Base-by-base conservation (phyloP, 2,329 filamentous ascomycete species). In the Claviceps humidiphila region DNA sequence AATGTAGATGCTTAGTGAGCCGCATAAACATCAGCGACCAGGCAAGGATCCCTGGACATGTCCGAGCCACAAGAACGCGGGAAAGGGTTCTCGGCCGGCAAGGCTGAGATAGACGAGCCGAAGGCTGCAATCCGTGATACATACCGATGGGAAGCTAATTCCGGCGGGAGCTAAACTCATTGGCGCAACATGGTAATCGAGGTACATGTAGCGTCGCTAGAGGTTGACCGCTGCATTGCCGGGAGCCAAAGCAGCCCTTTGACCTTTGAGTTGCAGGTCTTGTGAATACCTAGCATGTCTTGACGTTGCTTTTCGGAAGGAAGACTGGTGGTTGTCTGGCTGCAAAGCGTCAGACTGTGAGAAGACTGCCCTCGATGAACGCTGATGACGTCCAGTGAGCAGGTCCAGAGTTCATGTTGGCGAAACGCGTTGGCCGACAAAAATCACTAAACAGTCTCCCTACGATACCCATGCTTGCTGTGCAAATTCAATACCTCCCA, bases 61-160 rank as follows among this genome's bases (percentile, higher is more conserved):
- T 17, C 16, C 43, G 24, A 17, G 43, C n/a, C 43, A 45, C 13
- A 44, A 13, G 14, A 44, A 24, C 11, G 3, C 42, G 42, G 30
- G n/a, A 39, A 9, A 42, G 38, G 39, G 16, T 34, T 16, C 5
- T 13, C 39, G 8, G n/a, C n/a, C 37, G n/a, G 47, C 50, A 50
- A 47, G 47, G 37, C 50, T 54, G 52, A 51, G 53, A 51, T 51
- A 50, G 53, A 54, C 53, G 47, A 54, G 50, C 50, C 53, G 39
- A 47, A 24, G 46, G 37, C 38, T 24, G 26, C 47, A 17, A 50
- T 37, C 30, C 30, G 30, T 11, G 30, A 9, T 26, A 26, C 24
- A 30, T 30, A 8, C 26, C 26, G 26, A 30, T 2, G 26, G 26
- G 26, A 30, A 30, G 26, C 26, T 30, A 3, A 30, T 49, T 41